Evolutionary conservation across 108 stramenopile genomes (phyloP), one percentile per base, ranked within the genome.

Genomic region (Conticribra weissflogii): DNA sequence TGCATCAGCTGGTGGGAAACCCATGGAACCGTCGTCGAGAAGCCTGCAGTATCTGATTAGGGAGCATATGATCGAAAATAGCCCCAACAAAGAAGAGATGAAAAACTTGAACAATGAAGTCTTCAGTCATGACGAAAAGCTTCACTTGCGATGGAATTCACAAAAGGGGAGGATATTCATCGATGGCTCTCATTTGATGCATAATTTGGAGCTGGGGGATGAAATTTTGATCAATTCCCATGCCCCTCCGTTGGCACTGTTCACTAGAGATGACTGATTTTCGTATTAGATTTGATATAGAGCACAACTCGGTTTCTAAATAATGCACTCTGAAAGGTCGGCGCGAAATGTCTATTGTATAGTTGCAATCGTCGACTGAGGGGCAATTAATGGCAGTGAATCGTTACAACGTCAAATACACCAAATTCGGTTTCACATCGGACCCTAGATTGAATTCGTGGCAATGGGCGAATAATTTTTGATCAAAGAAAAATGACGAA

Each of bases 91-190:
- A 50, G 85, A 91, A 34, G 84, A 85, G 50, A 53, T 93, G 16
- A 53, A 57, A 48, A 49, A 77, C 55, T 63, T 77, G 33, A 79
- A 93, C 69, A 94, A 95, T 63, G 93, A 91, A 12, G 78, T 97
- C 22, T 66, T 97, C 1, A 23, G 54, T 29, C 62, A 83, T 31
- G 84, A 79, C 14, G 68, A 96, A 34, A 86, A 88, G 53, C 72
- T 98, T 60, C 89, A 92, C 65, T 55, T 98, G 28, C 86, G 97
- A 59, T 98, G 97, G 97, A 97, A 94, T 72, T 94, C 92, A 17
- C 96, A 96, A 74, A 82, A 86, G 58, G 97, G 97, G 25, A 66
- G 82, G 27, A 92, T 98, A 15, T 71, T 71, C 32, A 65, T 65
- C 36, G 64, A 65, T 54, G 97, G 97, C 0, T 85, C 84, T 7